Base-by-base conservation (phyloP, 1,139 yeast species). In the Debaryomyces psychrophilus region DNA sequence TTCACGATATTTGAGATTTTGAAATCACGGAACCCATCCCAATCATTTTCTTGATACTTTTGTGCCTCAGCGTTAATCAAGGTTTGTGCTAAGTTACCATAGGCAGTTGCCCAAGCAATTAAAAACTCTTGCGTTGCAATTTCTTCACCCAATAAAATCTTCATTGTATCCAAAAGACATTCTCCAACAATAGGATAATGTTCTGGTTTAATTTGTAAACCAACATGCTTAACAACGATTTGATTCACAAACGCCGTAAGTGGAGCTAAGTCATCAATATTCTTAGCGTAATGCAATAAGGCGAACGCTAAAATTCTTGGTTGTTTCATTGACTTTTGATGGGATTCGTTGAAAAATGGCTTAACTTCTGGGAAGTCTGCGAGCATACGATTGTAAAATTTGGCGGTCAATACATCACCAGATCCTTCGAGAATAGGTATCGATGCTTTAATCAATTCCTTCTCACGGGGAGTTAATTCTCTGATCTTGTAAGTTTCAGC, bases 31-130 rank as follows among this genome's bases (percentile, higher is more conserved):
- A 81, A 83, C 3, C 81, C 83, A 22, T 65, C 56, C 89, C 89
- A 84, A 14, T 75, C 73, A 35, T 66, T 68, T 35, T 63, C 56
- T 18, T 63, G 59, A 59, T 83, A 85, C 54, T 72, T 62, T 6
- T 65, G 64, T 45, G 65, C 67, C 62, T 85, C 92, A 26, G 79
- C 76, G 41, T 71, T 68, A 56, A 85, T 85, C 53, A 85, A 71
- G 12, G 82, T 61, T 50, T 80, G 75, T 3, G 90, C 90, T 51
- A 85, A 71, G 50, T 79, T 82, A 34, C 77, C 79, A 61, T 85
- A 85, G 2, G 90, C 90, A 40, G 69, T 76, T 22, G 72, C 70
- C 89, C 90, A 85, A n/a, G 89, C 88, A 28, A 65, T 72, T 43
- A 83, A 58, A 49, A 85, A 80, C 34, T 73, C 82, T 2, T 71